Base-by-base conservation (phyloP, 1,139 yeast genomes). In the Entelexis paramagnoliae region DNA sequence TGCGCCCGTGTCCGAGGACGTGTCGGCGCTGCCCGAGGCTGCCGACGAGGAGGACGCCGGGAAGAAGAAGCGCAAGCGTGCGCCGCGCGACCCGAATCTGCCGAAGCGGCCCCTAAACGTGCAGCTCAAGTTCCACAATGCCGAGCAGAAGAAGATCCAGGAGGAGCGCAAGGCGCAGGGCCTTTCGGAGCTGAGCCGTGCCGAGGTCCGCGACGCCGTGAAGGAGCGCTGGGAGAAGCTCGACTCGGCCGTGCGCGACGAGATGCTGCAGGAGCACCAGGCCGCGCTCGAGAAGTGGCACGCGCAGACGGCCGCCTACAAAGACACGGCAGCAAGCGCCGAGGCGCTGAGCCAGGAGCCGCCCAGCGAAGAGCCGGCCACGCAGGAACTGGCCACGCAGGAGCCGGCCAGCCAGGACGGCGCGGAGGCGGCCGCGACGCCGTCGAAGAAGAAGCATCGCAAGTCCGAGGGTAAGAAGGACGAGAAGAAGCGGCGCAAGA, bases 71-170 rank as follows among this genome's bases (percentile, higher is more conserved):
- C 55, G 52, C 16, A 45, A 35, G 39, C 44, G 49, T 24, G 47
- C 50, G 22, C 52, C 46, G 6, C 40, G 44, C 33, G 96, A 91
- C 72, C 97, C 97, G 73, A 88, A 89, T 71, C 97, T 97, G 61
- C 98, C 98, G 68, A 91, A 91, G 83, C 83, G 96, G 72, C 88
- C 97, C 33, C 76, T 91, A 66, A 87, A 96, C 57, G 96, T 96
- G 51, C 89, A 88, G 79, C 88, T 91, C 96, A 86, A 84, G 78
- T 91, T 88, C 68, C 96, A 97, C 64, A 89, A 88, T 68, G 96
- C 86, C 66, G 85, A 85, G 79, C 48, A 49, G 51, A 45, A 48
- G 43, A 42, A 36, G 28, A 51, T 59, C 43, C 41, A 54, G 26
- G 50, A 39, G 17, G 55, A 53, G 39, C 59, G 58, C 28, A 59